phyloP scores from a whole-genome alignment of 2,329 filamentous ascomycete genomes.

The Botrytis paeoniae region DNA sequence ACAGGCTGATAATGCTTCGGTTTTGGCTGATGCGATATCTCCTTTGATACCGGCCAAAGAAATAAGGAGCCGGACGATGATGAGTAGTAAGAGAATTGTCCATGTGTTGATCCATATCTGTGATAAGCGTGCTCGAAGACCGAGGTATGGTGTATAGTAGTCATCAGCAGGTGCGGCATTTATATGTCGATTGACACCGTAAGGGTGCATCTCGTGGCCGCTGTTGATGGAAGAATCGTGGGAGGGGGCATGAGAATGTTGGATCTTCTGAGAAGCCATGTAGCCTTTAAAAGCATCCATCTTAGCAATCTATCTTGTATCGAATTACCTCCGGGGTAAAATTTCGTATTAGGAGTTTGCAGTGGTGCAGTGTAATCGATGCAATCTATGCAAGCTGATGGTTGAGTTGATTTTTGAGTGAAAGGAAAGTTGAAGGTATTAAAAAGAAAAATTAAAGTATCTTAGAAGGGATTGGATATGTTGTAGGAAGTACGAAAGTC shows the following conservation, averaged over 20 bases:
- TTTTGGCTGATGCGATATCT: slow-evolving; percentile 72
- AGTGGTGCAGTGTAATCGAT: slow-evolving; percentile 7
- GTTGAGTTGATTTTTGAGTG: slow-evolving; percentile 7
- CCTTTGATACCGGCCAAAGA: slow-evolving; percentile 69
- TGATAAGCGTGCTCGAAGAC: slow-evolving; percentile 82
- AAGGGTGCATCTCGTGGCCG: slow-evolving; percentile 36
- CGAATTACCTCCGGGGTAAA: slow-evolving; percentile 12
- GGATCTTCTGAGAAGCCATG: slow-evolving; percentile 34
- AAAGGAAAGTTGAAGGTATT: not conserved
- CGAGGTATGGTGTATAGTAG: slow-evolving; percentile 85
- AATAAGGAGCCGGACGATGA: slow-evolving; percentile 77
- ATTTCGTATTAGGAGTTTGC: not conserved
- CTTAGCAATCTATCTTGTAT: slow-evolving; percentile 30
- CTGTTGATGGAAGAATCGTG: slow-evolving; percentile 40
- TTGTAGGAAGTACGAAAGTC: slow-evolving; percentile 14
- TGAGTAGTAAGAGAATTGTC: slow-evolving; percentile 84
- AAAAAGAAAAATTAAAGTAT: not conserved
- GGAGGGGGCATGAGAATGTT: slow-evolving; percentile 32
- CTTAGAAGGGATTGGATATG: not conserved
- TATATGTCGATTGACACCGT: slow-evolving; percentile 21
- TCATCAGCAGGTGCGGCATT: slow-evolving; percentile 48
- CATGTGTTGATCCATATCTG: slow-evolving; percentile 98
- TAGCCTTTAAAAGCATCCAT: slow-evolving; percentile 36
- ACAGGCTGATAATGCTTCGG: slow-evolving; percentile 83
- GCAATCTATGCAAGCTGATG: slow-evolving; percentile 10